Base-by-base conservation (phyloP, 2,329 filamentous ascomycete genomes). In the Chlorencoelia australis region DNA sequence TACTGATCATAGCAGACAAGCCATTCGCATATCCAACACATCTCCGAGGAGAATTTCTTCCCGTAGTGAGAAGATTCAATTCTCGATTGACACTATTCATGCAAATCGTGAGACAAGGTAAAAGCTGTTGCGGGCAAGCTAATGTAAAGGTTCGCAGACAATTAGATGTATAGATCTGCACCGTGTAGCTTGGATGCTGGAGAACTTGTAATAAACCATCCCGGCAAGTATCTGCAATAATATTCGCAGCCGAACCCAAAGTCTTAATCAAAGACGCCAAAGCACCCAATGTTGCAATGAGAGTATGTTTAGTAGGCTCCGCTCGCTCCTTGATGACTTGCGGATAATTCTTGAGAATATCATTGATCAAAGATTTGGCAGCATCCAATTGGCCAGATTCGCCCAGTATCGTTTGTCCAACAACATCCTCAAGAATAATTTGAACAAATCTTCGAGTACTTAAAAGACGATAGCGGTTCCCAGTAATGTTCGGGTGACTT, bases 51-150 rank as follows among this genome's bases (percentile, higher is more conserved):
- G 84, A 87, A 52, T 86, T 83, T 35, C 86, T 73, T 5, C 78
- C 81, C 1, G 78, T 76, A 10, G 71, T 74, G 5, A 96, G 70
- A 28, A 91, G 71, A 18, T 79, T 79, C 18, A 98, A 69, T 54
- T 98, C 91, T 44, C 91, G 73, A 43, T 78, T 84, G 42, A 98
- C 71, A 56, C 86, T 95, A 59, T 95, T 95, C 82, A 96, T 88
- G 59, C 88, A 96, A 30, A 96, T 84, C 0, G 89, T 94, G 13
- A 96, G 76, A 45, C 87, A 91, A 3, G 86, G 84, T 4, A 96
- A 66, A 5, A 98, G 73, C 55, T 96, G 89, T 48, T 94, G 84
- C 4, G 91, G 91, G 49, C 87, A 95, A 10, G 87, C 87, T 28
- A 94, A 68, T 1, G 94, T 84, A 53, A 96, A 91, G 0, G 73